phyloP scores from a whole-genome alignment of 768 basidiomycete species.

The Phylloporus rhodoxanthus region DNA sequence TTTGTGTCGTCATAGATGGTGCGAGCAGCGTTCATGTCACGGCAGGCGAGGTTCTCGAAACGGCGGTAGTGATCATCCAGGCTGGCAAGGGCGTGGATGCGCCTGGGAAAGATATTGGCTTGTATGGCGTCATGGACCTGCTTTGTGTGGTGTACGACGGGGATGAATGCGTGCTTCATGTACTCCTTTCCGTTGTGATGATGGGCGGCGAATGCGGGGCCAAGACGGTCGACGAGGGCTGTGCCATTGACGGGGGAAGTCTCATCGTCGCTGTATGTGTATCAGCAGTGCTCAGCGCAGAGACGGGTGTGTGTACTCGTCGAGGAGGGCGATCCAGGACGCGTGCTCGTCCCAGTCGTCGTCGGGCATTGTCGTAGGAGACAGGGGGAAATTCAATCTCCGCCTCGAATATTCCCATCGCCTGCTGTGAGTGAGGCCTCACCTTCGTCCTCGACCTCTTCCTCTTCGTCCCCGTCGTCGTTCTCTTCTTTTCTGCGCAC shows the following conservation, averaged over 20 bases:
- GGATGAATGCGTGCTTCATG: conserved; percentile 31
- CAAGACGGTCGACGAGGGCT: conserved; percentile 45
- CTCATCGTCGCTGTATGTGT: conserved; percentile 29
- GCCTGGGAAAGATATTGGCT: conserved; percentile 28
- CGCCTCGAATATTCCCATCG: conserved; percentile 11
- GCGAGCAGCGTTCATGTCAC: conserved; percentile 40
- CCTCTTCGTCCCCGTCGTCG: not conserved
- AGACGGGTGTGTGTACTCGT: conserved; percentile 15
- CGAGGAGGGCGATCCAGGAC: conserved; percentile 24
- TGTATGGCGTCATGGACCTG: conserved; percentile 34
- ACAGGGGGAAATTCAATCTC: conserved; percentile 17
- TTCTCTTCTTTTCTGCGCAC: conserved; percentile 4
- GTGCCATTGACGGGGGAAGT: conserved; percentile 39
- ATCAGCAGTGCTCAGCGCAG: not conserved
- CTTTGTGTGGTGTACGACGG: conserved; percentile 31
- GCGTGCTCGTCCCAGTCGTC: conserved; percentile 27
- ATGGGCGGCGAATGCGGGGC: conserved; percentile 33
- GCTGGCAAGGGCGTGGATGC: conserved; percentile 38
- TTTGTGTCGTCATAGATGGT: conserved; percentile 37
- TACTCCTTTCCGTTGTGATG: conserved; percentile 22
- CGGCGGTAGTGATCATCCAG: conserved; percentile 54
- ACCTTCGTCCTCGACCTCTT: conserved; percentile 9
- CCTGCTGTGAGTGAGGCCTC: not conserved
- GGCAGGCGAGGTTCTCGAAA: conserved; percentile 41
- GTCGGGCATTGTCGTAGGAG: conserved; percentile 5